Evolutionary conservation across 805 yeast species (phyloP).

Genomic region (Zygosaccharomyces bailii): DNA sequence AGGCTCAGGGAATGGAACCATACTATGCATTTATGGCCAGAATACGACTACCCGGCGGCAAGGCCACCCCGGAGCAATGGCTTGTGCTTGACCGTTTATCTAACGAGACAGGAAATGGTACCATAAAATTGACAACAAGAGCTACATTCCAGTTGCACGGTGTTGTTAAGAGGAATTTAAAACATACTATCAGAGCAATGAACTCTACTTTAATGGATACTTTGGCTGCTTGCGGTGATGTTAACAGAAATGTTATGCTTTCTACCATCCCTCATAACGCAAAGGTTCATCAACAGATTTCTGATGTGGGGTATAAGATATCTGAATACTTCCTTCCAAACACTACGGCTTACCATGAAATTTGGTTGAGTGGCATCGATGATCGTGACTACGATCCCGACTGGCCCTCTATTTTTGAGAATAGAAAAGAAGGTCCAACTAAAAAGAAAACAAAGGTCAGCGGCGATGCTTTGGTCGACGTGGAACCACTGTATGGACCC

Average conservation of each 20-base stretch:
- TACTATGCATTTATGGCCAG: conserved; percentile 97
- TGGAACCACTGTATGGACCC: conserved; percentile 85
- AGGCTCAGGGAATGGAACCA: conserved; percentile 89
- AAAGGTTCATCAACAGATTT: conserved; percentile 72
- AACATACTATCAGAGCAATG: conserved; percentile 89
- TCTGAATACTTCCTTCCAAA: conserved; percentile 83
- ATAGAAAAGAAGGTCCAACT: conserved; percentile 69
- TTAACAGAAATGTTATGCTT: conserved; percentile 90
- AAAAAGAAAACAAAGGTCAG: conserved; percentile 81
- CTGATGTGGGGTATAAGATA: conserved; percentile 56
- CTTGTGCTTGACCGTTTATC: conserved; percentile 78
- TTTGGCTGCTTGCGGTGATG: conserved; percentile 98
- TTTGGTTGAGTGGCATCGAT: conserved; percentile 89
- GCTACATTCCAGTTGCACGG: conserved; percentile 98
- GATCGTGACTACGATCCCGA: conserved; percentile 59
- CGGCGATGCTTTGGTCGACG: conserved; percentile 76
- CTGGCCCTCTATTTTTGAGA: conserved; percentile 61
- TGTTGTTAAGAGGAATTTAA: conserved; percentile 82
- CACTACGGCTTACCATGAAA: conserved; percentile 95
- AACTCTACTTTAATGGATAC: conserved; percentile 89
- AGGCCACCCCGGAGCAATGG: conserved; percentile 86
- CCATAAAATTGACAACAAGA: conserved; percentile 91
- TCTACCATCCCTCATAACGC: conserved; percentile 87
- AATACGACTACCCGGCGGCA: conserved; percentile 92
- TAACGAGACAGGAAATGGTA: conserved; percentile 82